Conservation (phyloP, 2,329 filamentous ascomycete species). For the Ascochyta viciae-villosae region DNA sequence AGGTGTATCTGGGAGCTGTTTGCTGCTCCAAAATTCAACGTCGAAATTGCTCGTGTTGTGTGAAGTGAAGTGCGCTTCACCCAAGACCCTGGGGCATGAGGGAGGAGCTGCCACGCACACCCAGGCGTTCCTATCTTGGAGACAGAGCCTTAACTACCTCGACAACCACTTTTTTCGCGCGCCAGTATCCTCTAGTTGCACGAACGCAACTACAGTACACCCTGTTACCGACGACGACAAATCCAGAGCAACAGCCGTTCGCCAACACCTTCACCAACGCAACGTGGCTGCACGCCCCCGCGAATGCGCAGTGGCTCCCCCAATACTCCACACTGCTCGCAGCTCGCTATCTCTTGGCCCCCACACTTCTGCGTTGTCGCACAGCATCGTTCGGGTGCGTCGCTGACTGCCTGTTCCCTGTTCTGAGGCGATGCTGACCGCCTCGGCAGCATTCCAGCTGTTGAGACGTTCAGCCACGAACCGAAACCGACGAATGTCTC, state of each 20-base stretch:
- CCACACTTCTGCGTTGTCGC: neutral
- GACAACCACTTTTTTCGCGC: too few species aligned
- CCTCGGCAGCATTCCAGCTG: slow-evolving; percentile 15
- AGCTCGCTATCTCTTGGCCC: neutral
- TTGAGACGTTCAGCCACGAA: slow-evolving; percentile 11
- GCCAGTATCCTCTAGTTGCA: too few species aligned
- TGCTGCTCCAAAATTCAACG: neutral
- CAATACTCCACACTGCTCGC: neutral
- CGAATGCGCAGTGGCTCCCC: neutral
- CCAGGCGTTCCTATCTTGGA: neutral
- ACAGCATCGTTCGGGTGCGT: slow-evolving; percentile 1
- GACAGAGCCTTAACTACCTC: neutral
- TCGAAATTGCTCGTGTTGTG: neutral
- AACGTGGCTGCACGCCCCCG: neutral
- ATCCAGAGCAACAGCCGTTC: too few species aligned
- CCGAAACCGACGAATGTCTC: slow-evolving; percentile 13
- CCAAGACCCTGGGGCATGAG: neutral
- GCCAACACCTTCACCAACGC: neutral
- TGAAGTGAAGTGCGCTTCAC: neutral
- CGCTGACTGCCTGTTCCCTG: slow-evolving; percentile 1
- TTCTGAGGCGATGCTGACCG: slow-evolving; percentile 12
- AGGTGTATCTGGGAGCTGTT: neutral
- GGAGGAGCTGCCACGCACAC: neutral
- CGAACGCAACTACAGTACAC: too few species aligned
- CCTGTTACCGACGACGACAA: too few species aligned